Base-by-base conservation (phyloP, 495 filamentous ascomycete species). In the Hypoxylon perforatum region DNA sequence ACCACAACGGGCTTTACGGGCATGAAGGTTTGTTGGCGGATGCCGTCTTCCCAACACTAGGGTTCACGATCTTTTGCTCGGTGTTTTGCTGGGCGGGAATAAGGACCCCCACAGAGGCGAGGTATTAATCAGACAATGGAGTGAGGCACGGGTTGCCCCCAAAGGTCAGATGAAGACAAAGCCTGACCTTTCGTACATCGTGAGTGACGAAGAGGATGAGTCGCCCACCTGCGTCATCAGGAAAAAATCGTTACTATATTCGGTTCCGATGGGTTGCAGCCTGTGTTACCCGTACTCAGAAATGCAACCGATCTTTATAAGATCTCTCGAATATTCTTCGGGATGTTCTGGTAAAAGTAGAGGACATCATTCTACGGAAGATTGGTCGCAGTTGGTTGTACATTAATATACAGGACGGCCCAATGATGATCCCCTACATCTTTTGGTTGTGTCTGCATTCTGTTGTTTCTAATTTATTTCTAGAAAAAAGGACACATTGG, bases 211-310 rank as follows among this genome's bases (percentile, higher is more conserved):
- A 33, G 7, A 33, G 30, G n/a, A n/a, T 10, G 7, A 33, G 15
- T 41, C 33, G 15, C 11, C 42, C 41, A 42, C 41, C 48, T 65
- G 62, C 62, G 62, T 65, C 62, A 65, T 65, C 30, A 39, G 54
- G 23, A 53, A 21, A 38, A 4, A n/a, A 36, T 52, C 46, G n/a
- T 42, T 33, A 4, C 53, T 62, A 62, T 67, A 58, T 67, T 57
- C 56, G 47, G 39, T 6, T 33, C 35, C 42, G 53, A 48, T 52
- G 53, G 64, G 64, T 67, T 63, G 36, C 55, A 68, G 21, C 49
- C 30, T 45, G 47, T 56, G 21, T 36, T 38, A 57, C 54, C 18
- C 46, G 22, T 15, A n/a, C 5, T 45, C 21, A 44, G 15, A 8
- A 35, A 46, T 46, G 54, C 21, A 21, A 63, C 58, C 0, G 10